Percentiles rank a stretch among this genome's conserved stretches.
phyloP scores from a whole-genome alignment of 2,329 filamentous ascomycete genomes.

The Fusarium haematococcum region DNA sequence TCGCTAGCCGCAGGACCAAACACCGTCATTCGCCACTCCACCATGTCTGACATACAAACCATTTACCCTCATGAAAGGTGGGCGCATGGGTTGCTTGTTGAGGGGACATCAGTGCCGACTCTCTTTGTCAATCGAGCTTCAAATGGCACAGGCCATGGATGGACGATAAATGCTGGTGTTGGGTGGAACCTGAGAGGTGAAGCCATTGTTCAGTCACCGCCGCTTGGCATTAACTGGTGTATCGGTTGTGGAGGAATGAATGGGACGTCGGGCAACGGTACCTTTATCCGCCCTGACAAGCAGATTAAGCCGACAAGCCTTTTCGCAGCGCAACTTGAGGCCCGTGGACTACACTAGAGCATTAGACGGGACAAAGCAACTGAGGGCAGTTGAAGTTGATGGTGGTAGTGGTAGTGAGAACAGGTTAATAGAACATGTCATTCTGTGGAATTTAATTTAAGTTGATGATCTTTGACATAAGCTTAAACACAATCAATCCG shows the following conservation, averaged over 20 bases:
- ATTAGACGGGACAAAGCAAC: background rate
- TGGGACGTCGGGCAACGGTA: slow-evolving; percentile 15
- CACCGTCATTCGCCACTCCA: slow-evolving; percentile 28
- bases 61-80: slow-evolving; percentile 42
- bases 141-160: slow-evolving; percentile 36
- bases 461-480: background rate
- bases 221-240: slow-evolving; percentile 40
- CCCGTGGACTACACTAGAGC: background rate
- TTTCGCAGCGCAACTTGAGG: slow-evolving; percentile 24
- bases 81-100: slow-evolving; percentile 38
- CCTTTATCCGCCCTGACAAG: background rate
- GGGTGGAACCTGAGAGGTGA: slow-evolving; percentile 32
- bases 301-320: slow-evolving; percentile 27
- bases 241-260: slow-evolving; percentile 19
- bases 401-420: background rate
- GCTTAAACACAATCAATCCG: background rate
- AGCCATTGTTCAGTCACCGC: slow-evolving; percentile 24
- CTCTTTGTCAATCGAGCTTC: slow-evolving; percentile 25
- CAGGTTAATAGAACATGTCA: background rate
- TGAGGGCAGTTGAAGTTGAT: background rate
- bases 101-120: slow-evolving; percentile 10
- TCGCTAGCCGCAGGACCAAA: slow-evolving; percentile 34
- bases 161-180: slow-evolving; percentile 40
- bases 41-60: slow-evolving; percentile 20
- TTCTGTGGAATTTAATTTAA: background rate